Evolutionary conservation across 1,139 yeast genomes (phyloP), one percentile per base, ranked within the genome.

Genomic region (Yamadazyma kanchanaburiensis): DNA sequence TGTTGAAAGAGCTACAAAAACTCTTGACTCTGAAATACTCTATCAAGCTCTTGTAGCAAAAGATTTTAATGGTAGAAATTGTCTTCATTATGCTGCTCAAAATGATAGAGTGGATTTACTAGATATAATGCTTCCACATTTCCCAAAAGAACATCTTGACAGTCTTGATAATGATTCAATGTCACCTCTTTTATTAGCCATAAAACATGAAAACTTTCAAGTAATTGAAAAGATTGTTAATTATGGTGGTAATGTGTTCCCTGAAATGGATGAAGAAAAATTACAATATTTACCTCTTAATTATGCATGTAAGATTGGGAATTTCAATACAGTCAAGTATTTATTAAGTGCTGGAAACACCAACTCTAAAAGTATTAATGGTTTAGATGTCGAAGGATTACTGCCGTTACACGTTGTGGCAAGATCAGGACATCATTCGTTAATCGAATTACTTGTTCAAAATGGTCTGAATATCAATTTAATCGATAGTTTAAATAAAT

Each of bases 341-440:
- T 60, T 88, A 14, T 59, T 67, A 30, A 50, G 69, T 28, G 42
- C 58, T 34, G 42, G 57, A 39, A 18, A 17, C 3, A 26, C 38
- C 3, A 35, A 49, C 33, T 41, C 56, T n/a, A 42, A 58, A 38
- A 48, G 55, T 24, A 51, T 64, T 12, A 65, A 67, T 39, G 77
- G 76, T 39, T 80, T 75, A 38, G 94, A 86, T 50, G 89, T 89
- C 0, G 94, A 89, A 58, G 97, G 98, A 0, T 67, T 88, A 28
- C 74, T 79, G 33, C 95, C 97, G 0, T 61, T 91, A 28, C 98
- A 91, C 54, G 85, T 89, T 15, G 89, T 80, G 12, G 88, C 96
- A 0, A 73, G 94, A 32, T 80, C 85, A 5, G 97, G 96, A 0
- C 88, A 82, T 50, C 65, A 69, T 40, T 64, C 77, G 31, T 64